Evolutionary conservation across 352 stramenopile genomes (phyloP), one percentile per base, ranked within the genome.

Genomic region (Globisporangium parvum): DNA sequence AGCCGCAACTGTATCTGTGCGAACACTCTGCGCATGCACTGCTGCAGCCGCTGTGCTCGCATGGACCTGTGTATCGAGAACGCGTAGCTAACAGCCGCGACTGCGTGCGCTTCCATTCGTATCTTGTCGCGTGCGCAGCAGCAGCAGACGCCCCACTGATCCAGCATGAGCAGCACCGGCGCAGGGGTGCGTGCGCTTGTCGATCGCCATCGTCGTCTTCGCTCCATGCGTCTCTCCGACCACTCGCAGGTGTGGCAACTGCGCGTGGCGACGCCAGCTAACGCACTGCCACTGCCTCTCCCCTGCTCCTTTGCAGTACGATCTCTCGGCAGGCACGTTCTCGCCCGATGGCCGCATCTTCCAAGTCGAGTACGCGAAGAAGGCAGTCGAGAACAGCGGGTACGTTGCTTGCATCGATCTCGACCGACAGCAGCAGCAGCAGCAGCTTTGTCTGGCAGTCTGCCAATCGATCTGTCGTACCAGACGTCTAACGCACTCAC

Each of bases 331-430:
- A 54, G 84, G 82, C 24, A 99, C 96, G 52, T 99, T 99, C 77
- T 98, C 91, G 54, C 96, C 96, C 23, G 97, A 99, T 69, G 97
- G 97, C 40, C 94, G 96, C 48, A 98, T 99, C 65, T 99, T 99
- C 70, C 97, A 99, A 80, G 92, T 99, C 47, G 97, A 99, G 67
- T 99, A 99, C 62, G 97, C 97, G 51, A 94, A 90, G 66, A 99
- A 99, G 67, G 96, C 97, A 20, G 96, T 99, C 48, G 96, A 98
- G 67, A 98, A 98, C 83, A 96, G 90, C 62, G 87, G 87, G 84
- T 94, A 68, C 35, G 65, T 44, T 1, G 23, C 40, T 12, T 18
- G 28, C 20, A 55, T 31, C 23, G 8, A 10, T 31, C 26, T 6
- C 3, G 3, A 31, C 26, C 26, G 26, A 31, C 26, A 31, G 6